A percentile compares a stretch with the other conserved stretches of the same genome.
Evolutionary conservation across 441 rosid genomes (phyloP).

Genomic region (Dalechampia spathulata): DNA sequence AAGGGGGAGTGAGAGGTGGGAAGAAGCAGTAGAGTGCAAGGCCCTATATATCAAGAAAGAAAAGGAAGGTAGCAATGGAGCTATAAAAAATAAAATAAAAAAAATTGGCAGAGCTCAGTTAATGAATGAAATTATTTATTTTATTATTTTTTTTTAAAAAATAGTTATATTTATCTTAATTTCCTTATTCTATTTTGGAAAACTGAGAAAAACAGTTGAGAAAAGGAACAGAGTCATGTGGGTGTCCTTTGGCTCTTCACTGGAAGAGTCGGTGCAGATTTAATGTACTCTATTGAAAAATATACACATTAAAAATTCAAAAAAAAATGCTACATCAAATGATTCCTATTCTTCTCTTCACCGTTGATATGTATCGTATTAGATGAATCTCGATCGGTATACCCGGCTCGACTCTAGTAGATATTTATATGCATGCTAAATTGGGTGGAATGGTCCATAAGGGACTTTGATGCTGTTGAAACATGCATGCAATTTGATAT

Average conservation of each 20-base stretch:
- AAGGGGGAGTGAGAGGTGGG: conserved; percentile 20
- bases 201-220: conserved; percentile 24
- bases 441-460: no score
- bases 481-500: no score
- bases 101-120: conserved; percentile 40
- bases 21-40: conserved; percentile 9
- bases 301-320: background rate
- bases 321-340: no score
- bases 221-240: conserved; percentile 49
- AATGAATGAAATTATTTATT: conserved; percentile 21
- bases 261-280: conserved; percentile 50
- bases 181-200: conserved; percentile 10
- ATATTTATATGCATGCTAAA: no score
- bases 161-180: background rate
- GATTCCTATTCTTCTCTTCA: no score
- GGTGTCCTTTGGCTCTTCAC: conserved; percentile 37
- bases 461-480: no score
- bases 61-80: no score
- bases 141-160: background rate
- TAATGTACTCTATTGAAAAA: conserved; percentile 15
- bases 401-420: no score
- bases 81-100: no score
- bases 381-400: no score
- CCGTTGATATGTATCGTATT: no score
- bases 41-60: conserved; percentile 38